Percentiles rank a stretch among this genome's conserved stretches.
Evolutionary conservation across 345 rosid species (phyloP).

Genomic region (Hypericum perforatum): DNA sequence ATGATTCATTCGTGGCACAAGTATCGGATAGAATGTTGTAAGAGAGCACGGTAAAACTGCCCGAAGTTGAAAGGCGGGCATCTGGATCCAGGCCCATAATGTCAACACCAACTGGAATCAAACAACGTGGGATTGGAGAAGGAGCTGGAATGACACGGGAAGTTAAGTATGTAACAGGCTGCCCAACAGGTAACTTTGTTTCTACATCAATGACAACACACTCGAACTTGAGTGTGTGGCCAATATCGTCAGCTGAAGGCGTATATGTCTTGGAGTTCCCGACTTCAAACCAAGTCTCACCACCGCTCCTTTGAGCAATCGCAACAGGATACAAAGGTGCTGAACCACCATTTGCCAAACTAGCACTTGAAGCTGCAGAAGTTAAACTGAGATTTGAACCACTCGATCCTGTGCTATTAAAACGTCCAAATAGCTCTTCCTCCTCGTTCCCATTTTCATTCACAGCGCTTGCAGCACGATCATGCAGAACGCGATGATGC

Average conservation of each 20-base stretch:
- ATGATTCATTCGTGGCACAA: constrained; percentile 62
- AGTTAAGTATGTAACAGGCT: constrained; percentile 51
- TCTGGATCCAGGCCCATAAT: constrained; percentile 56
- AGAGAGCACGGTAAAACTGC: constrained; percentile 84
- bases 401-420: constrained; percentile 71
- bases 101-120: constrained; percentile 73
- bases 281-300: constrained; percentile 92
- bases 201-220: constrained; percentile 81
- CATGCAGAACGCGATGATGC: constrained; percentile 92
- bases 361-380: constrained; percentile 55
- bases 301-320: constrained; percentile 65
- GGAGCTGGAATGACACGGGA: constrained; percentile 99
- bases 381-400: constrained; percentile 43
- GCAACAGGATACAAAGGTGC: constrained; percentile 59
- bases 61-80: constrained; percentile 53
- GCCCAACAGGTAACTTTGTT: constrained; percentile 59
- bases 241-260: constrained; percentile 87
- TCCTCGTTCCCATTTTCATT: constrained; percentile 81
- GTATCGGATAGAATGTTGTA: constrained; percentile 87
- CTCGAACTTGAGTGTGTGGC: constrained; percentile 88
- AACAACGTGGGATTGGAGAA: constrained; percentile 74
- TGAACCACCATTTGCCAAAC: constrained; percentile 57
- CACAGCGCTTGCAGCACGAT: constrained; percentile 78
- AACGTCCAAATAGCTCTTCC: constrained; percentile 80
- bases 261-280: constrained; percentile 85